Conservation (phyloP, 2,329 filamentous ascomycete genomes). For the Fusarium illudens region DNA sequence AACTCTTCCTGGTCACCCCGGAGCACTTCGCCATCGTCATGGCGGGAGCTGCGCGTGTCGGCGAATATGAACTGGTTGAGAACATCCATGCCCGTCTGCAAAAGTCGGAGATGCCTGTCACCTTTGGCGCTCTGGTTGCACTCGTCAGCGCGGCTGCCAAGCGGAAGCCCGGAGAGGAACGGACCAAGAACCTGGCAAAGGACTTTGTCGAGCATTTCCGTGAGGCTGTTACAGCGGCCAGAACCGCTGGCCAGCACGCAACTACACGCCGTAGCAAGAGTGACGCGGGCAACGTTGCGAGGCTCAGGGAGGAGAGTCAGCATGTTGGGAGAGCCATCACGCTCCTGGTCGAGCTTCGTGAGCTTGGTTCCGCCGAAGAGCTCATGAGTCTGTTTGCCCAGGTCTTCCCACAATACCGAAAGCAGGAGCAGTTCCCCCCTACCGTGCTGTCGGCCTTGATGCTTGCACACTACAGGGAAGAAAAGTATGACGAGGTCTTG, state of each 20-base stretch:
- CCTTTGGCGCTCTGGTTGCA: slow-evolving; percentile 54
- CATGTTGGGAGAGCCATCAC: slow-evolving; percentile 46
- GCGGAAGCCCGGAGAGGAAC: slow-evolving; percentile 34
- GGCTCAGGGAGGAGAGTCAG: slow-evolving; percentile 40
- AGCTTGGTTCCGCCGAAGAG: slow-evolving; percentile 63
- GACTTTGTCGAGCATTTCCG: slow-evolving; percentile 45
- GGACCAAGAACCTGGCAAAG: slow-evolving; percentile 39
- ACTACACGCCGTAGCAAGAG: not conserved
- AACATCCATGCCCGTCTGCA: slow-evolving; percentile 55
- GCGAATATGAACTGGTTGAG: slow-evolving; percentile 54
- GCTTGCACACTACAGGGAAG: slow-evolving; percentile 67
- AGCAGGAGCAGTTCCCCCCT: slow-evolving; percentile 55
- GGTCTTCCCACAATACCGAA: slow-evolving; percentile 48
- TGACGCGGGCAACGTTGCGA: slow-evolving; percentile 28
- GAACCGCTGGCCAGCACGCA: not conserved
- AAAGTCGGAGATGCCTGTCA: slow-evolving; percentile 51
- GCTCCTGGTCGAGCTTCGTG: slow-evolving; percentile 48
- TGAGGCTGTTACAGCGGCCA: slow-evolving; percentile 22
- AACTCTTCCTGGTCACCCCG: slow-evolving; percentile 55
- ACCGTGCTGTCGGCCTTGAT: slow-evolving; percentile 72
- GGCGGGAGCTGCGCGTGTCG: slow-evolving; percentile 57
- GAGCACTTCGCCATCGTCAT: slow-evolving; percentile 64
- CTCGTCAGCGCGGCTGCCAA: slow-evolving; percentile 49
- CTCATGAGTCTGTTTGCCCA: slow-evolving; percentile 64
- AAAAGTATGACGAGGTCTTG: slow-evolving; percentile 67